phyloP scores from a whole-genome alignment of 139 green algal species.

The Edaphochlamys debaryana region DNA sequence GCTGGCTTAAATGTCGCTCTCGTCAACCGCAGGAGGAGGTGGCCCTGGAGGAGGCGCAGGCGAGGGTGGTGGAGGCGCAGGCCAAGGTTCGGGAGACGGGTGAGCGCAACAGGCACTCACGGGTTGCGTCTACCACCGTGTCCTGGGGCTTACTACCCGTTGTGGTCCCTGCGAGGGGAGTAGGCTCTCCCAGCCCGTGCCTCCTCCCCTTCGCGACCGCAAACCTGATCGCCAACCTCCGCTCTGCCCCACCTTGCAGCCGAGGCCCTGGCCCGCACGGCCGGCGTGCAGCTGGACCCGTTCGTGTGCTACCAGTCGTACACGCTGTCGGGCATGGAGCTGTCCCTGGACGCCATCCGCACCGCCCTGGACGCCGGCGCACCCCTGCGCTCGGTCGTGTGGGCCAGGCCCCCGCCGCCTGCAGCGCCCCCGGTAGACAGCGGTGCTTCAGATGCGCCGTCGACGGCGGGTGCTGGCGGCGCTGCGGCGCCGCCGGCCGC shows the following conservation, averaged over 20 bases:
- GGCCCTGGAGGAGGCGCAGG: not conserved
- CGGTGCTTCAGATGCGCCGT: too few species aligned
- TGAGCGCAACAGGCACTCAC: too few species aligned
- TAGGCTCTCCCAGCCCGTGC: too few species aligned
- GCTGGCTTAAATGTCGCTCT: too few species aligned
- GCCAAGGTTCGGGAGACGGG: conserved; percentile 9
- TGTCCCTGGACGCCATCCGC: conserved; percentile 19
- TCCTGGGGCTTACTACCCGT: too few species aligned
- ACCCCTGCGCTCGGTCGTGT: conserved; percentile 45
- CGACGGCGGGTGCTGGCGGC: too few species aligned
- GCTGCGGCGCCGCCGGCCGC: not conserved
- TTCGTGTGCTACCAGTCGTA: conserved; percentile 59
- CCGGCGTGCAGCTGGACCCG: conserved; percentile 4
- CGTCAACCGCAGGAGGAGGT: conserved; percentile 24
- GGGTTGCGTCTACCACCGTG: too few species aligned
- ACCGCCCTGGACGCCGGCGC: conserved; percentile 41
- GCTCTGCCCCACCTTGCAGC: too few species aligned
- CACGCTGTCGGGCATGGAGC: conserved; percentile 48
- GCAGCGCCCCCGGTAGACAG: not conserved
- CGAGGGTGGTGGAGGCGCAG: conserved; percentile 1
- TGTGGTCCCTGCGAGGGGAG: too few species aligned
- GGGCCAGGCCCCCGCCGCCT: not conserved
- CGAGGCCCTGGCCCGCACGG: not conserved
- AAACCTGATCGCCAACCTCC: too few species aligned
- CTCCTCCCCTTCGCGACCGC: too few species aligned